Evolutionary conservation across 306 rosid genomes (phyloP), one percentile per base, ranked within the genome.

Genomic region (Quercus ilex): DNA sequence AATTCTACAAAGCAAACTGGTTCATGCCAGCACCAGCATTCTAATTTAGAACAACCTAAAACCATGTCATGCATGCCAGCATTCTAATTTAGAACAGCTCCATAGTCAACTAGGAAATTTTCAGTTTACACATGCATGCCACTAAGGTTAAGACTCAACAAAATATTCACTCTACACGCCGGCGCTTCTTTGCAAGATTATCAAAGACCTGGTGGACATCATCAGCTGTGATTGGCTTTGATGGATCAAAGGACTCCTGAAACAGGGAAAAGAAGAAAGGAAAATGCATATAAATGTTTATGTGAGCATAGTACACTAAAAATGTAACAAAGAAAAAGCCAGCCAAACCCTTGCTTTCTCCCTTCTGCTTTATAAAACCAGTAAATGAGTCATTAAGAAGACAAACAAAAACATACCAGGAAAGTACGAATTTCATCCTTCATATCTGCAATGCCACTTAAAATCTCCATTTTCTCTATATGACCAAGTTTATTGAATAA

Each of bases 361-460:
- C 55, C 58, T 46, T 74, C 38, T 41, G 57, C 49, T 55, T 15
- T 21, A 62, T 30, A 38, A 23, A 79, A 13, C 18, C 12, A 65
- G 23, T 18, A 5, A 33, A 11, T 11, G 68, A 6, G 38, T 59
- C 18, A 82, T 18, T 74, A 60, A 2, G 71, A 67, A 78, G 41
- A 9, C 71, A 74, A 17, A 49, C 51, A 30, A 76, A 57, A 49
- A 55, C 80, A 55, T 93, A 96, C 98, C 97, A 96, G 81, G 89
- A 93, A 91, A 75, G 92, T 30, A 49, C 83, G 94, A 85, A 96
- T 86, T 85, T 92, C 99, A 71, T 93, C 92, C 86, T 91, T 93
- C 92, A 96, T 89, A 30, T 96, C 99, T 58, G 93, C 97, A 77
- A 96, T 96, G 68, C 98, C 99, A 86, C 78, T 87, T 83, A 93